Conservation (phyloP, 2,329 filamentous ascomycete genomes). For the Venturia oleaginea region DNA sequence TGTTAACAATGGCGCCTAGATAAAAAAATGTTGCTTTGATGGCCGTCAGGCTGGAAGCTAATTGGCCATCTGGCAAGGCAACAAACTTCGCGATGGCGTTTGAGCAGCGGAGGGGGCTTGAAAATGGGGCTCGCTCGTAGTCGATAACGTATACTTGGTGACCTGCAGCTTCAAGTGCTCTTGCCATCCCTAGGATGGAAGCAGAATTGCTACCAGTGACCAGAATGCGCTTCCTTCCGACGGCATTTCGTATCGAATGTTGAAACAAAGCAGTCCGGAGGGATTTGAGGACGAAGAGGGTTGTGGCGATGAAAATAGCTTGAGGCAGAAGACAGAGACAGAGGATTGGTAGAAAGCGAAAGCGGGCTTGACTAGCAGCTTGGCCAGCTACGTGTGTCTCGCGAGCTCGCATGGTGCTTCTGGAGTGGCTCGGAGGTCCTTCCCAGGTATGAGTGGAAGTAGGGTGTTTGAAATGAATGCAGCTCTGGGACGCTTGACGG, state of each 20-base stretch:
- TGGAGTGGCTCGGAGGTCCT: no score
- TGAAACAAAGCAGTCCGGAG: not conserved
- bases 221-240: constrained; percentile 4
- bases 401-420: not conserved
- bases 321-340: not conserved
- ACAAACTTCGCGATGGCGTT: constrained; percentile 6
- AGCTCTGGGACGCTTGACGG: no score
- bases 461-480: no score
- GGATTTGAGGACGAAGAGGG: not conserved
- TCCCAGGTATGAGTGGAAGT: no score
- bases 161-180: constrained; percentile 1
- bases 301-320: not conserved
- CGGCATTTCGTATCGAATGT: not conserved
- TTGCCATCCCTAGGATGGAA: not conserved
- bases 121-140: not conserved
- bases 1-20: not conserved
- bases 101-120: not conserved
- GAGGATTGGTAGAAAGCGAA: not conserved
- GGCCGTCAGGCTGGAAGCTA: not conserved
- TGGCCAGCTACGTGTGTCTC: not conserved
- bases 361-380: not conserved
- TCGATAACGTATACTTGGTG: constrained; percentile 7
- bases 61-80: not conserved
- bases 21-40: not conserved
- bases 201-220: not conserved